Evolutionary conservation across 75 land plant species (phyloP).

Genomic region (Selaginella moellendorffii): DNA sequence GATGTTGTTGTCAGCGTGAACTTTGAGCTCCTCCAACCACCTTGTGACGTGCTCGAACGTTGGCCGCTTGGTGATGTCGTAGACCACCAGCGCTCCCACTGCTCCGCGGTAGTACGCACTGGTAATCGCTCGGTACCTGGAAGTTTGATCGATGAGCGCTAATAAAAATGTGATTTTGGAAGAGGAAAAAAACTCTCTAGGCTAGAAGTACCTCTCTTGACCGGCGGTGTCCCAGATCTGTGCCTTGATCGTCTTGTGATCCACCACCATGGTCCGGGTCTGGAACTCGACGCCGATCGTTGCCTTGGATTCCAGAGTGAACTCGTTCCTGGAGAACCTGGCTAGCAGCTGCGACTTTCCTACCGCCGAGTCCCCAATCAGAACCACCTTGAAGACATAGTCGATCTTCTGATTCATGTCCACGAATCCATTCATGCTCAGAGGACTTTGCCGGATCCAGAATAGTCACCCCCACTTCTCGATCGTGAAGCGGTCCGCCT

Average conservation of each 20-base stretch:
- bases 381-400: conserved; percentile 25
- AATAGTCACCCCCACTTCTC: too few relatives aligned
- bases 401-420: conserved; percentile 23
- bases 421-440: conserved; percentile 14
- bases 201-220: conserved; percentile 27
- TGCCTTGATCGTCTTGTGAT: conserved; percentile 27
- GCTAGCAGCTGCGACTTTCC: conserved; percentile 33
- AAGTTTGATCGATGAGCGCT: too few relatives aligned
- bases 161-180: too few relatives aligned
- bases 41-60: conserved; percentile 16
- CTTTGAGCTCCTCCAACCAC: conserved; percentile 23
- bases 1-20: conserved; percentile 20
- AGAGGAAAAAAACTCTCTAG: too few relatives aligned
- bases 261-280: conserved; percentile 25
- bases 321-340: conserved; percentile 30
- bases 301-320: conserved; percentile 28
- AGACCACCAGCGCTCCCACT: conserved; percentile 21
- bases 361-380: conserved; percentile 29
- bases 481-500: too few relatives aligned
- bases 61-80: conserved; percentile 19
- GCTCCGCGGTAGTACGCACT: conserved; percentile 27
- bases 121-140: conserved; percentile 22
- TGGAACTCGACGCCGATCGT: conserved; percentile 35
- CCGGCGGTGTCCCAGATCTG: conserved; percentile 45
- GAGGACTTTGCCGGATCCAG: too few relatives aligned